Base-by-base conservation (phyloP, 495 filamentous ascomycete species). In the Corynascus novoguineensis region DNA sequence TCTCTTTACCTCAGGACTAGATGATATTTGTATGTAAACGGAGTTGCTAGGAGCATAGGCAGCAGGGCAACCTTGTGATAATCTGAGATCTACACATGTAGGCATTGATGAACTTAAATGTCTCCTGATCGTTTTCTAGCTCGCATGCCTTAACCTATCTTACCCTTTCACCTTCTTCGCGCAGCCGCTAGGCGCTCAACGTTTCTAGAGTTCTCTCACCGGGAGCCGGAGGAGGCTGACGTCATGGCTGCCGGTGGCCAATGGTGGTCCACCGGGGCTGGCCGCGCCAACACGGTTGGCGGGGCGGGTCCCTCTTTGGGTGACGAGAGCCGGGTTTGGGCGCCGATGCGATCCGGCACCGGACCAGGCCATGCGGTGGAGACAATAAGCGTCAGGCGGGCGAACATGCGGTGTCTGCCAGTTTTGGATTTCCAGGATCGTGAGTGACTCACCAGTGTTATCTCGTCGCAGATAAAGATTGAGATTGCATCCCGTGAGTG, bases 281-380 rank as follows among this genome's bases (percentile, higher is more conserved):
- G 31, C 31, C 6, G 31, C 5, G 31, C 31, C 31, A n/a, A n/a
- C n/a, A n/a, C n/a, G n/a, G n/a, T n/a, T n/a, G n/a, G n/a, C n/a
- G 15, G 41, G 21, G 41, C 41, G 41, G 37, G 37, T 17, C 37
- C 37, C 37, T 41, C 3, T 41, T 21, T 4, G n/a, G 37, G 37
- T 15, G 37, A 17, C n/a, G 17, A 25, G 21, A n/a, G n/a, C 27
- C 15, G 40, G 37, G 29, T 24, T 28, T 25, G 34, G 32, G 32
- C 34, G 21, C 49, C 22, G 49, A 38, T 22, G 15, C 34, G 32
- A 25, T 51, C 34, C 49, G 49, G 49, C 49, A 51, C 49, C 49
- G 49, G 34, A 28, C 32, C 11, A 8, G 49, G 19, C 17, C 46
- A 32, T 27, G 28, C 27, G 7, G 46, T 49, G 46, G 46, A 49